Conservation (phyloP, 2,329 filamentous ascomycete species). For the Neofusicoccum kwambonambiense region DNA sequence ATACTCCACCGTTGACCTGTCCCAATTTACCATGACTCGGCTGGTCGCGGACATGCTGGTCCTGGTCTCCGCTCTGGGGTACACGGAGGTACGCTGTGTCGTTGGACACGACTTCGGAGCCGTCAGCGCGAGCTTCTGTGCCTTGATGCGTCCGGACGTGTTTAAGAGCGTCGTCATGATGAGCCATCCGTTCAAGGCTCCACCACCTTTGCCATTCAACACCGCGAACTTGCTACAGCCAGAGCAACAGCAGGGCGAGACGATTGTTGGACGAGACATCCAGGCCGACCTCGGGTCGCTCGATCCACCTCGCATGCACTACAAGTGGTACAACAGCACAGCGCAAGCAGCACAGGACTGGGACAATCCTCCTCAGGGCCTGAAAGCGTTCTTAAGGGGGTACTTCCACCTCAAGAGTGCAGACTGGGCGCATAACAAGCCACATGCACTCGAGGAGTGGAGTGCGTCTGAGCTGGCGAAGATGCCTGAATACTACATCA, state of each 20-base stretch:
- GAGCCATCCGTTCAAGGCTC: constrained; percentile 63
- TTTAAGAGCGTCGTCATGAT: constrained; percentile 63
- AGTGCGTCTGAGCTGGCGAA: constrained; percentile 56
- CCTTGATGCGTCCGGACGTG: constrained; percentile 63
- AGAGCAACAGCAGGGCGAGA: constrained; percentile 22
- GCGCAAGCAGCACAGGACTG: constrained; percentile 48
- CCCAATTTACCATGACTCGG: constrained; percentile 57
- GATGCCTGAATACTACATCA: constrained; percentile 68
- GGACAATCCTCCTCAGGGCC: constrained; percentile 49
- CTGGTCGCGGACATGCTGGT: constrained; percentile 63
- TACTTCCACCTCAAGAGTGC: constrained; percentile 69
- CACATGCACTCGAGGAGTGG: constrained; percentile 56
- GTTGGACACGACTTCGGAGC: constrained; percentile 68
- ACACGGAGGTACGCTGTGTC: constrained; percentile 57
- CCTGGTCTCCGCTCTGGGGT: constrained; percentile 61
- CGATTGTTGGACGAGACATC: constrained; percentile 43
- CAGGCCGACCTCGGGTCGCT: constrained; percentile 56
- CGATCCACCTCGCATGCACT: constrained; percentile 62
- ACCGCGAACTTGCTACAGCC: constrained; percentile 30
- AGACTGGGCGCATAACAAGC: constrained; percentile 56
- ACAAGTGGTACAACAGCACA: constrained; percentile 66
- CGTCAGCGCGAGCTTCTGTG: constrained; percentile 58
- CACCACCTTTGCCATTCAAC: constrained; percentile 50
- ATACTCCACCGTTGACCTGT: constrained; percentile 55
- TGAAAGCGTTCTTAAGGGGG: constrained; percentile 62